Evolutionary conservation across 148 eudicot genomes (phyloP).

Genomic region (Silene conica): DNA sequence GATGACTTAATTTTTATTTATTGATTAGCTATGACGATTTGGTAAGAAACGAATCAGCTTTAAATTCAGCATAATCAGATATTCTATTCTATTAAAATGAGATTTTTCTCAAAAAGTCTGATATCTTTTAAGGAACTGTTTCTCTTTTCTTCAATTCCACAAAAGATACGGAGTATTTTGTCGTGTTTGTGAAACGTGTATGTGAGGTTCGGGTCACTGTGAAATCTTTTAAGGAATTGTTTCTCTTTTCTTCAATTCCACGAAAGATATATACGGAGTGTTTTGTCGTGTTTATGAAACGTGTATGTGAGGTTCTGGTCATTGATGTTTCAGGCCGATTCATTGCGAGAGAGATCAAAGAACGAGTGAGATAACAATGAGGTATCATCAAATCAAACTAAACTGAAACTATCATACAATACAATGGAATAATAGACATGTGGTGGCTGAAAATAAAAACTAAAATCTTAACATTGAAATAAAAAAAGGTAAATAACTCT

Average conservation of each 20-base stretch:
- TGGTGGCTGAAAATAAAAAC: neutral
- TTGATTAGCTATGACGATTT: neutral
- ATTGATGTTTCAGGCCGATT: neutral
- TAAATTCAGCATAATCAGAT: neutral
- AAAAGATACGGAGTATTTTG: neutral
- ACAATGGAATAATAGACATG: neutral
- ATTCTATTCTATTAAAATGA: neutral
- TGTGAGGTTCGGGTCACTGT: neutral
- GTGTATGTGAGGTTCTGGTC: neutral
- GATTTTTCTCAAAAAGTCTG: neutral
- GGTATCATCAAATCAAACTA: neutral
- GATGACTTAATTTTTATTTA: neutral
- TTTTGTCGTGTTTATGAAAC: neutral
- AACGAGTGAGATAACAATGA: constrained; percentile 1
- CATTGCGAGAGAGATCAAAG: neutral
- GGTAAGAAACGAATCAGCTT: neutral
- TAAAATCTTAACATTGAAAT: neutral
- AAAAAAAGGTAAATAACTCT: neutral
- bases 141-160: neutral
- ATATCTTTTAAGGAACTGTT: constrained; percentile 1
- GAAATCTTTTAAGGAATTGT: neutral
- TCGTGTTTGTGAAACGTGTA: neutral
- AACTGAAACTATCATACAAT: neutral
- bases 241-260: neutral
- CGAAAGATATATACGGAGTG: too few species aligned